Evolutionary conservation across 1,139 yeast species (phyloP), one percentile per base, ranked within the genome.

Genomic region (Lodderomyces oxycetoniae): DNA sequence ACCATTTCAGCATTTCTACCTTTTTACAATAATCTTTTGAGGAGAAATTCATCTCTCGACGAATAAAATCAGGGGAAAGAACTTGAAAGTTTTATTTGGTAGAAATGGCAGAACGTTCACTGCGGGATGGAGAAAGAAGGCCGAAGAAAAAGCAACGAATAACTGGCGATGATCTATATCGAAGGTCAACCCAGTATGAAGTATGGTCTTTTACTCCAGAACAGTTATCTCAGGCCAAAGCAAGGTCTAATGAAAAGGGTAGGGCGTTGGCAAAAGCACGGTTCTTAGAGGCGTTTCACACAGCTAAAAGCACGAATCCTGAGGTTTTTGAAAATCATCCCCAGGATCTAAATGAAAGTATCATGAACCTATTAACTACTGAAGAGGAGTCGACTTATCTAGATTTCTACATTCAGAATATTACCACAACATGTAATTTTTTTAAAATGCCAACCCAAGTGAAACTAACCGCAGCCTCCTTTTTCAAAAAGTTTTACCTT

Each of bases 181-280:
- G 97, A 36, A 72, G 88, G 33, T 85, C 96, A 4, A 73, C 93
- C 0, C 98, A 91, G 59, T 91, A 71, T 53, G 67, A 81, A 36
- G 41, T 77, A 14, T 91, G 98, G 98, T 88, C 96, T 1, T 88
- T 74, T 54, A 78, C 88, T 0, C 51, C 53, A 15, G 75, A 73
- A 3, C 71, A 71, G 37, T 63, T 89, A n/a, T 59, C 53, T 3
- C 61, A 65, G 15, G 56, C 63, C 26, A 65, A 86, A 38, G 48
- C 48, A 8, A 50, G 57, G 9, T 68, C 78, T 6, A 79, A 85
- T 50, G 65, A 63, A 25, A 58, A 64, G 22, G 93, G 93, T 1
- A 55, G 59, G 20, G 40, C 37, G 2, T 45, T 48, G 4, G 76
- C 80, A 0, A 62, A 36, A 47, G 62, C 43, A 43, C 75, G 49